A percentile compares a stretch with the other conserved stretches of the same genome.
Conservation (phyloP, 768 basidiomycete genomes). For the Steccherinum ochraceum region DNA sequence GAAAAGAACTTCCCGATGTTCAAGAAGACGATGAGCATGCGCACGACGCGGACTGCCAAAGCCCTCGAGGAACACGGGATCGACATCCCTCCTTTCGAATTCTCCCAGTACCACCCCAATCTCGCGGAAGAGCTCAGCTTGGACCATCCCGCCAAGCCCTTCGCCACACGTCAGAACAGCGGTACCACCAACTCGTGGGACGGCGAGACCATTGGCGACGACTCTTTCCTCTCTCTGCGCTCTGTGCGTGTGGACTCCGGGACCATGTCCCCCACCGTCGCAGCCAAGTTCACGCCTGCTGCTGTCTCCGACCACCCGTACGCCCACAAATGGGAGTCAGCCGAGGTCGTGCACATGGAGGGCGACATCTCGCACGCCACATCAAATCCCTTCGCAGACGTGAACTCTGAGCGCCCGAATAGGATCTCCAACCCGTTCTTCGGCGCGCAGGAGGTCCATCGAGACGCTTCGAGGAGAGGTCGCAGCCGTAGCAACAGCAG, state of each 20-base stretch:
- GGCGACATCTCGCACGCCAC: conserved; percentile 20
- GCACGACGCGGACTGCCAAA: conserved; percentile 28
- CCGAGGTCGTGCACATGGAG: conserved; percentile 41
- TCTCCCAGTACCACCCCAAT: conserved; percentile 50
- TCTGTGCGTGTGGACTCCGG: conserved; percentile 34
- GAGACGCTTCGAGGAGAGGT: conserved; percentile 8
- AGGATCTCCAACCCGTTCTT: conserved; percentile 36
- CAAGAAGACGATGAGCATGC: conserved; percentile 45
- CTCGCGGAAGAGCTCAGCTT: conserved; percentile 48
- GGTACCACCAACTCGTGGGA: conserved; percentile 38
- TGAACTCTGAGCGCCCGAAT: conserved; percentile 30
- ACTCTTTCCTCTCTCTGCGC: conserved; percentile 44
- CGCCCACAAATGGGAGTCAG: conserved; percentile 64
- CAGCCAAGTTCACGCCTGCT: conserved; percentile 57
- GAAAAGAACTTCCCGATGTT: conserved; percentile 30
- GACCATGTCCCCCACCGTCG: conserved; percentile 43
- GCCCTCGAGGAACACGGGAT: conserved; percentile 25
- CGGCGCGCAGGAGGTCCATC: conserved; percentile 25
- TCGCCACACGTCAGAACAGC: conserved; percentile 38
- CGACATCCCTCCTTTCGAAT: conserved; percentile 29
- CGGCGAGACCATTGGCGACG: conserved; percentile 36
- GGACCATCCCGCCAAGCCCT: conserved; percentile 35
- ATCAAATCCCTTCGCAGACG: conserved; percentile 30
- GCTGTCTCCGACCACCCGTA: conserved; percentile 37
- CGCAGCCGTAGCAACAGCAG: conserved; percentile 23